Percentiles rank a stretch among this genome's conserved stretches.
phyloP scores from a whole-genome alignment of 2,329 filamentous ascomycete genomes.

The Lithohypha guttulata region DNA sequence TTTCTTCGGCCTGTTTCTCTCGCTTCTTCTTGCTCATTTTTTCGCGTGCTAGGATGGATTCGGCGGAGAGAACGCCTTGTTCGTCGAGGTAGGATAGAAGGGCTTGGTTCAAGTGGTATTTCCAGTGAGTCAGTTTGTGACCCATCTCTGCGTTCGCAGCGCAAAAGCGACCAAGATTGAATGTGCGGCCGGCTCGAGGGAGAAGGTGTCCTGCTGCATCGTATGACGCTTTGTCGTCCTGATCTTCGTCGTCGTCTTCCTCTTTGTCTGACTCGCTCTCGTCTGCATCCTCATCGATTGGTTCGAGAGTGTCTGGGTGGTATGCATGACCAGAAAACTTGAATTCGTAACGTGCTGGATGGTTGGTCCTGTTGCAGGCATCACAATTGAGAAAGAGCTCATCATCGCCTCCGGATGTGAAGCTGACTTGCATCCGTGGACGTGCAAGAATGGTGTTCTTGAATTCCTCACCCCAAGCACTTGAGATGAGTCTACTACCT shows the following conservation, averaged over 20 bases:
- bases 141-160: slow-evolving; percentile 56
- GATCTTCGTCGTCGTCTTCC: slow-evolving; percentile 29
- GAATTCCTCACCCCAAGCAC: slow-evolving; percentile 59
- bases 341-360: slow-evolving; percentile 56
- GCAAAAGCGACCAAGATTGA: slow-evolving; percentile 48
- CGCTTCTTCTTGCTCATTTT: slow-evolving; percentile 50
- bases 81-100: slow-evolving; percentile 51
- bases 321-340: slow-evolving; percentile 58
- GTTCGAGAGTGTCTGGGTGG: slow-evolving; percentile 52
- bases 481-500: slow-evolving; percentile 59
- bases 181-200: slow-evolving; percentile 36
- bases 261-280: slow-evolving; percentile 30
- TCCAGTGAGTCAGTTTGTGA: slow-evolving; percentile 66
- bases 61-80: slow-evolving; percentile 47
- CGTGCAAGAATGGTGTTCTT: slow-evolving; percentile 53
- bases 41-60: slow-evolving; percentile 51
- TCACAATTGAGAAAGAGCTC: slow-evolving; percentile 41
- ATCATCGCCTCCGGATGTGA: slow-evolving; percentile 12
- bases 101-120: slow-evolving; percentile 60
- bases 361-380: slow-evolving; percentile 58
- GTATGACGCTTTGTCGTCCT: slow-evolving; percentile 29
- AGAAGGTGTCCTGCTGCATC: slow-evolving; percentile 40
- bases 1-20: slow-evolving; percentile 49
- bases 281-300: slow-evolving; percentile 40
- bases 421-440: slow-evolving; percentile 45